Evolutionary conservation across 768 basidiomycete species (phyloP).

Genomic region (Pulveroboletus sp.): DNA sequence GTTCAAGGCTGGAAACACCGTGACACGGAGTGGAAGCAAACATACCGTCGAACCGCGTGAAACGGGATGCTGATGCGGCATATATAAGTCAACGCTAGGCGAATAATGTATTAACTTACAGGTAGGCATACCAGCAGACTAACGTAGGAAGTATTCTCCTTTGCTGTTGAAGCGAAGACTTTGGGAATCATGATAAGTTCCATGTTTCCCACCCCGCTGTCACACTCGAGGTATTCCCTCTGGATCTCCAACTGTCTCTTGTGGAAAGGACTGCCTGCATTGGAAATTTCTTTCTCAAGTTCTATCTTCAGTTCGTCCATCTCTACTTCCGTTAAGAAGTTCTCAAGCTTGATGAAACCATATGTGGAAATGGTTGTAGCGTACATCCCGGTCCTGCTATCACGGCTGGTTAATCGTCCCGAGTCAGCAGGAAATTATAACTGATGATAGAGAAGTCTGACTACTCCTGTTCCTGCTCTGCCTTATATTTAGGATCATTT

Average conservation of each 20-base stretch:
- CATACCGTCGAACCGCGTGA: constrained; percentile 18
- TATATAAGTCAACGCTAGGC: not conserved
- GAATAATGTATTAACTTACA: constrained; percentile 1
- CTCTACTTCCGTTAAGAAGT: constrained; percentile 11
- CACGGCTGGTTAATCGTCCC: not conserved
- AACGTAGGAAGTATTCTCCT: constrained; percentile 11
- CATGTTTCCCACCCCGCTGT: constrained; percentile 9
- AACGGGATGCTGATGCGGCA: constrained; percentile 12
- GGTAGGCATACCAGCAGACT: constrained; percentile 7
- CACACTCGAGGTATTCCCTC: not conserved
- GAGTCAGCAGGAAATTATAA: not conserved
- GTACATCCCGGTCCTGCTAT: constrained; percentile 13
- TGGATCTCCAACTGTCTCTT: constrained; percentile 15
- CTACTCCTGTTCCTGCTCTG: constrained; percentile 15
- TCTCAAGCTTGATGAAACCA: constrained; percentile 17
- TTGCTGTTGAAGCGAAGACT: constrained; percentile 6
- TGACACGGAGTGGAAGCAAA: not conserved
- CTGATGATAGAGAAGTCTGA: not conserved
- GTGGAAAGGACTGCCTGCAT: constrained; percentile 2
- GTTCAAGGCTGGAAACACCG: not conserved
- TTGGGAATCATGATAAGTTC: constrained; percentile 19
- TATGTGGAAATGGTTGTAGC: constrained; percentile 14
- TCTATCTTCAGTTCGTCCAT: constrained; percentile 11
- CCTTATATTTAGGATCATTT: constrained; percentile 10
- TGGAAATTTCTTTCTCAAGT: constrained; percentile 7